Evolutionary conservation across 805 yeast genomes (phyloP), one percentile per base, ranked within the genome.

Genomic region (Candida qinlingensis): DNA sequence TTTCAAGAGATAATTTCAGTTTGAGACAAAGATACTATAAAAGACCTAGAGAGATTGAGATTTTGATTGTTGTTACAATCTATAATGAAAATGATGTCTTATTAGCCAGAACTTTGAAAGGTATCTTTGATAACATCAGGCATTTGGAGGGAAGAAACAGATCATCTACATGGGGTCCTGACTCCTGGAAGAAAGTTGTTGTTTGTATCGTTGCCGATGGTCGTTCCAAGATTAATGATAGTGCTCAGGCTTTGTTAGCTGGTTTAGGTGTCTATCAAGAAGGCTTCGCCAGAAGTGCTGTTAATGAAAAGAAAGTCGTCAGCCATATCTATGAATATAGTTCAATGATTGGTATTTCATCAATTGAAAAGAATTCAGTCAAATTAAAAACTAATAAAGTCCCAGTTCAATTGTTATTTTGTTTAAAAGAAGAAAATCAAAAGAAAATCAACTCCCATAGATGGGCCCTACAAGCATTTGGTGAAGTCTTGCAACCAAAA

Each of bases 401-500:
- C 3, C 99, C 99, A 0, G 85, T 90, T 9, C 98, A 92, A 66
- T 71, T 94, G 67, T 65, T 92, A 28, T 91, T 91, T 65, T 92
- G 97, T 59, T 70, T 92, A 59, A 92, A 92, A 63, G 98, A 92
- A 61, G 81, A 83, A 61, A 92, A 92, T 65, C 81, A 85, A 56
- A 83, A 86, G 63, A 92, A 92, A 62, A 92, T 92, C 65, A 92
- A 92, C 66, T 89, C 97, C 4, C 99, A 92, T 68, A 77, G 97
- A 58, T 92, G 99, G 99, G 90, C 95, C 31, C 83, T 92, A 68
- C 94, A 92, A 66, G 95, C 96, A 2, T 88, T 92, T 70, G 87
- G 90, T 11, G 87, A 91, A 34, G 74, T 85, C 31, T 69, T 92
- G 46, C 75, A 85, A 45, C 98, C 99, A 4, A 82, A 81, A 45